These are phyloP conservation scores for Chaetomiaceae sp. DNA, from an alignment of 2,329 filamentous ascomycete genomes.

Conservation along the genomic window DNA sequence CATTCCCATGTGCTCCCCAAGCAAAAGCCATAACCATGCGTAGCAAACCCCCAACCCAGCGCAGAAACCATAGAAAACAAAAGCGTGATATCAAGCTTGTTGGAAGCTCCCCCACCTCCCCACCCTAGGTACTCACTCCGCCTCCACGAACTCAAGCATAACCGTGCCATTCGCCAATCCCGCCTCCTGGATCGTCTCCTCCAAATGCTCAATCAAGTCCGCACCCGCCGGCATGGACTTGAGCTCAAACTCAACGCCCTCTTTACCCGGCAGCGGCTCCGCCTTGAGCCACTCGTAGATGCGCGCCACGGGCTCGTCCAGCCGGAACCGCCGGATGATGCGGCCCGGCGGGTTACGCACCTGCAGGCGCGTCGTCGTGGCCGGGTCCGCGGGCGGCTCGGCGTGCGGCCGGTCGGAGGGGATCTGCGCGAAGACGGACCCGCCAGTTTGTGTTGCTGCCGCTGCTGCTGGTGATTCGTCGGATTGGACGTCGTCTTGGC, in stretches of 20 bases:
- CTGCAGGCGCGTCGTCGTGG: conserved; percentile 79
- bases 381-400: conserved; percentile 67
- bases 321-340: conserved; percentile 76
- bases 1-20: neutral
- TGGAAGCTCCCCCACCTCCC: neutral
- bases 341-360: conserved; percentile 81
- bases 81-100: too few relatives aligned
- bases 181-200: conserved; percentile 69
- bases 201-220: conserved; percentile 72
- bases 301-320: conserved; percentile 69
- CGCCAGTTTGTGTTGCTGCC: too few relatives aligned
- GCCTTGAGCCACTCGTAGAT: conserved; percentile 98
- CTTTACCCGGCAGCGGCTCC: conserved; percentile 72
- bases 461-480: conserved; percentile 33
- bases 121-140: too few relatives aligned
- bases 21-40: too few relatives aligned
- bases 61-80: neutral
- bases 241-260: conserved; percentile 75
- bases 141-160: conserved; percentile 84
- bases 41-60: too few relatives aligned
- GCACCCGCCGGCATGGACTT: conserved; percentile 71
- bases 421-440: conserved; percentile 62
- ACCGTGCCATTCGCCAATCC: conserved; percentile 89
- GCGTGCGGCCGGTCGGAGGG: conserved; percentile 64
- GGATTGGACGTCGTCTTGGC: conserved; percentile 18